Conservation (phyloP, 176 grass and related monocot species). For the Musa itinerans region DNA sequence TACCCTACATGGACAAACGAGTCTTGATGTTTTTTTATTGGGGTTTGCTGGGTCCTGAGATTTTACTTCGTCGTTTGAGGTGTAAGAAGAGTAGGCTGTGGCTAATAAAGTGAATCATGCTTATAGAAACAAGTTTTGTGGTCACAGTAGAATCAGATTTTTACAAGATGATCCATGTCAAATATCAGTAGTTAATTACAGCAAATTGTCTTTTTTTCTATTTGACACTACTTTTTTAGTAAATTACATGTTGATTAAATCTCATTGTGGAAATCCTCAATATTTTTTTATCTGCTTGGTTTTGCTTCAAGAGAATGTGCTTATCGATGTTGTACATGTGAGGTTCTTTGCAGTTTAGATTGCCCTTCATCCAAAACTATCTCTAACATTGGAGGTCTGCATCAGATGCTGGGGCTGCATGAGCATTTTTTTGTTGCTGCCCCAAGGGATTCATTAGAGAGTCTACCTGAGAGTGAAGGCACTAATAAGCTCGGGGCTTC, state of each 20-base stretch:
- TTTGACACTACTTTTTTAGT: not conserved
- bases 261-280: not conserved
- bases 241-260: not conserved
- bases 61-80: not conserved
- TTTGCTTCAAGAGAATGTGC: not conserved
- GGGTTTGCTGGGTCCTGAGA: not conserved
- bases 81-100: not conserved
- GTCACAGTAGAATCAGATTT: no score
- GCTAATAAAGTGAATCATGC: not conserved
- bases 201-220: no score
- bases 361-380: conserved; percentile 51
- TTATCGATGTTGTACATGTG: not conserved
- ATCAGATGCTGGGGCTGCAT: conserved; percentile 57
- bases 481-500: conserved; percentile 72
- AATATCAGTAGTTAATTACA: no score
- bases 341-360: conserved; percentile 45
- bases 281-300: conserved; percentile 2
- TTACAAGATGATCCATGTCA: no score
- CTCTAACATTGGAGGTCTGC: conserved; percentile 62
- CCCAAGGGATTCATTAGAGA: conserved; percentile 67
- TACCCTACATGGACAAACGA: not conserved
- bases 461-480: conserved; percentile 57
- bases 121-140: no score
- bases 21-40: not conserved
- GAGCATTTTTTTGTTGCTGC: conserved; percentile 65